Evolutionary conservation across 805 yeast species (phyloP), one percentile per base, ranked within the genome.

Genomic region (Scheffersomyces ergatensis): DNA sequence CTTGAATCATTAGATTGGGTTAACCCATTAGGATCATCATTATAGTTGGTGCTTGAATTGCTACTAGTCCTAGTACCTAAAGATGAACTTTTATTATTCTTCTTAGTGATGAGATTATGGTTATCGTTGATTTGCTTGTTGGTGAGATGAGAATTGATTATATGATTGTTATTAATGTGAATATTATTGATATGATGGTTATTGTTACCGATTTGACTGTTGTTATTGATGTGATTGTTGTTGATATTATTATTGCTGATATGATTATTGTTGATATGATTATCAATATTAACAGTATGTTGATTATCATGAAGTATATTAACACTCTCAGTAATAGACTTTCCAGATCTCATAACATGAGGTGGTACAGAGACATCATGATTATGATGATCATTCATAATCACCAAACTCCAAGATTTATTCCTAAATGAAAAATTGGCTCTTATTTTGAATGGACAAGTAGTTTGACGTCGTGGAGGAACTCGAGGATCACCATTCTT

Each of bases 361-460:
- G 27, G 30, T n/a, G 40, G 40, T 3, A 37, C 35, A 7, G 12
- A 15, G 5, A 44, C 35, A 15, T 36, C 42, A 54, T 82, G 89
- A 46, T 83, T 76, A 57, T 82, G 89, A 4, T 58, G 56, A 47
- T 78, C 82, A 56, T 78, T 77, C 27, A 82, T 72, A 14, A 82
- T 77, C 16, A 78, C 83, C 24, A 82, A 63, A 13, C 78, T 65
- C 89, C 89, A 82, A 40, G 65, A 61, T 43, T 69, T 63, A 26
- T 75, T 66, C 45, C 80, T 62, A 9, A 76, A 47, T 1, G 82
- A 75, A 50, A 64, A 80, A 47, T 82, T 80, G 2, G 87, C 87
- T 40, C 89, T 58, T 33, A 82, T 71, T 54, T 83, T 67, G 52
- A 82, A 82, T 2, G 87, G 87, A 52, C 88, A 82, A 17, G 70